Conservation (phyloP, 768 basidiomycete species). For the Wakefieldia striispora region DNA sequence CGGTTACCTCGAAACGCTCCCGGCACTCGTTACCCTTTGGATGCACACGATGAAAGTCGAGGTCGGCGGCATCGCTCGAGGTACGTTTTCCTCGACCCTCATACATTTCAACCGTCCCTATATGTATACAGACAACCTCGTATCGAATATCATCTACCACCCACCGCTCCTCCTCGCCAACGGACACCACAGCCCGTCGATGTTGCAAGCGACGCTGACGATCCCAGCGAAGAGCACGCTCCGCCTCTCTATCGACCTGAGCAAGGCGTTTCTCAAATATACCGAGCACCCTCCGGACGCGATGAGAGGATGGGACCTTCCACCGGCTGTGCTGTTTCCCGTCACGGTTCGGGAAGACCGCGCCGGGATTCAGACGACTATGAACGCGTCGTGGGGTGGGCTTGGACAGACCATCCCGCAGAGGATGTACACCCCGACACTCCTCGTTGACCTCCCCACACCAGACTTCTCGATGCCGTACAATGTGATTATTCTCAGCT, state of each 20-base stretch:
- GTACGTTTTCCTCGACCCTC: slow-evolving; percentile 32
- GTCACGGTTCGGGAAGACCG: background rate
- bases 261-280: slow-evolving; percentile 85
- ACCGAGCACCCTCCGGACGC: slow-evolving; percentile 97
- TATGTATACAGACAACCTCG: slow-evolving; percentile 50
- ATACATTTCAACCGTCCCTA: background rate
- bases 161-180: slow-evolving; percentile 31
- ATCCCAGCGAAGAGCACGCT: slow-evolving; percentile 70
- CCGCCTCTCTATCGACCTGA: slow-evolving; percentile 67
- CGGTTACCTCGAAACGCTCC: slow-evolving; percentile 88
- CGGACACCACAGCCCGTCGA: slow-evolving; percentile 45
- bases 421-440: slow-evolving; percentile 73
- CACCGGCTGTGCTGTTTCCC: slow-evolving; percentile 74
- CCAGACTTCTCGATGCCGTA: slow-evolving; percentile 99
- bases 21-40: slow-evolving; percentile 89
- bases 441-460: slow-evolving; percentile 92
- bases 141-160: slow-evolving; percentile 62
- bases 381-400: background rate
- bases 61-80: slow-evolving; percentile 44
- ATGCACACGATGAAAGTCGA: slow-evolving; percentile 69
- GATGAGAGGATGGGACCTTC: slow-evolving; percentile 91
- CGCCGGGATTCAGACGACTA: background rate
- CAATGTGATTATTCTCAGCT: slow-evolving; percentile 97
- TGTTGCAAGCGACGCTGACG: slow-evolving; percentile 65
- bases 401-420: slow-evolving; percentile 9